Percentiles rank a stretch among this genome's conserved stretches.
Conservation (phyloP, 306 rosid genomes). For the Medicago lupulina region DNA sequence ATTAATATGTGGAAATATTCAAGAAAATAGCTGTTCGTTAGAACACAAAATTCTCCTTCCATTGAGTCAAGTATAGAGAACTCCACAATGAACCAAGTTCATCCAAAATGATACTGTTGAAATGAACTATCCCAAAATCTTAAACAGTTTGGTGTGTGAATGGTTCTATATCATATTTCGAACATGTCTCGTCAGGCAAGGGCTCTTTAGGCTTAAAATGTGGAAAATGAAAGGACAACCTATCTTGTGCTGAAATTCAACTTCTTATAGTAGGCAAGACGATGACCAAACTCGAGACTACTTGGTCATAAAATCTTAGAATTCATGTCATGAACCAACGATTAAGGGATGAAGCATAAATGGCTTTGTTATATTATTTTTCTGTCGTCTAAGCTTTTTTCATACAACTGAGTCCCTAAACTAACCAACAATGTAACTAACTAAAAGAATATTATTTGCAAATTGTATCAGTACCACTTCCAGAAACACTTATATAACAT, state of each 20-base stretch:
- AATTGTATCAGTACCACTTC: conserved; percentile 24
- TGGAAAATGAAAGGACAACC: not conserved
- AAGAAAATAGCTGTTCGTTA: conserved; percentile 13
- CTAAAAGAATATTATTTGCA: conserved; percentile 1
- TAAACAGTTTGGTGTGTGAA: not conserved
- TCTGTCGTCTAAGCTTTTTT: not conserved
- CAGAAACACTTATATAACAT: conserved; percentile 8
- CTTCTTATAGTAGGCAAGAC: not conserved
- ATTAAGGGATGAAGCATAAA: not conserved
- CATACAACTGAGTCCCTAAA: not conserved
- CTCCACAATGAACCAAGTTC: conserved; percentile 2
- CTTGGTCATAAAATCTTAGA: not conserved
- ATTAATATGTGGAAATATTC: not conserved
- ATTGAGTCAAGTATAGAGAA: conserved; percentile 3
- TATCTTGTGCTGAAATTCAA: not conserved
- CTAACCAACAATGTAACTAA: not conserved
- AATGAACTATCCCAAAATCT: not conserved
- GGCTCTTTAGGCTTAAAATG: not conserved
- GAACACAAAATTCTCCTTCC: conserved; percentile 4
- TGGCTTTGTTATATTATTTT: not conserved
- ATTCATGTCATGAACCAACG: not conserved
- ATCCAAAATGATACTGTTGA: not conserved
- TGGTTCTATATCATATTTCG: not conserved
- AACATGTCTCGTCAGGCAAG: not conserved
- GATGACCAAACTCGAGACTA: not conserved